Evolutionary conservation across 129 eudicot species (phyloP).

Genomic region (Helichrysum umbraculigerum): DNA sequence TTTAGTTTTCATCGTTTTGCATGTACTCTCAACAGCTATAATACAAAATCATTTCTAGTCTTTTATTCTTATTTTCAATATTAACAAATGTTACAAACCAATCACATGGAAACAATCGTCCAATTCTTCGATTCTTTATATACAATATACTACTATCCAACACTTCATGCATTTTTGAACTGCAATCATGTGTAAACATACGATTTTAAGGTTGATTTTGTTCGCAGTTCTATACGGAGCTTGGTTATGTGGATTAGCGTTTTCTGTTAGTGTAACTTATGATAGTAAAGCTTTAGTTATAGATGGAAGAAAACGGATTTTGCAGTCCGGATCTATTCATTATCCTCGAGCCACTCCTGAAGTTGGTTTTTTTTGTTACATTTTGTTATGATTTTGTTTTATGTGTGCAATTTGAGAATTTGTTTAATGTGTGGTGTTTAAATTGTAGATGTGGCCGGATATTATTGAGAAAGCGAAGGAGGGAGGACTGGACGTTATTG

Average conservation of each 20-base stretch:
- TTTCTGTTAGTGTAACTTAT: slow-evolving; percentile 52
- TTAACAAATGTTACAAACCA: slow-evolving; percentile 35
- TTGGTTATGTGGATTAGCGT: slow-evolving; percentile 36
- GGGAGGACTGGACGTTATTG: slow-evolving; percentile 83
- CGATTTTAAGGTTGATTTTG: slow-evolving; percentile 28
- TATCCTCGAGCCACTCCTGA: slow-evolving; percentile 77
- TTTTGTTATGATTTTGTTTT: not conserved
- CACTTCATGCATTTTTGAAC: slow-evolving; percentile 10
- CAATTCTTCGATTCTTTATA: not conserved
- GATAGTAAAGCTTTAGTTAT: slow-evolving; percentile 68
- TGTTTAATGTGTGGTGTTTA: slow-evolving; percentile 20
- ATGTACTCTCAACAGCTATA: slow-evolving; percentile 23
- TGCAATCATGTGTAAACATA: slow-evolving; percentile 34
- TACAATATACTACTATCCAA: not conserved
- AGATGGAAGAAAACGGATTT: slow-evolving; percentile 69
- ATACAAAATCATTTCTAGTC: slow-evolving; percentile 18
- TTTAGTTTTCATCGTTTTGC: slow-evolving; percentile 32
- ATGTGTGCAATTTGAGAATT: slow-evolving; percentile 8
- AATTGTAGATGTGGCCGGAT: slow-evolving; percentile 68
- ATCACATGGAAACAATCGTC: slow-evolving; percentile 30
- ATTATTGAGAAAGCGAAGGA: slow-evolving; percentile 67
- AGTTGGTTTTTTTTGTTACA: slow-evolving; percentile 42
- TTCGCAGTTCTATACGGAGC: slow-evolving; percentile 42
- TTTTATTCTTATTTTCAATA: slow-evolving; percentile 23
- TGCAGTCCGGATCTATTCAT: slow-evolving; percentile 82